These are phyloP conservation scores for Arthrinium puccinioides DNA, from an alignment of 2,329 filamentous ascomycete species.

Conservation along the genomic window DNA sequence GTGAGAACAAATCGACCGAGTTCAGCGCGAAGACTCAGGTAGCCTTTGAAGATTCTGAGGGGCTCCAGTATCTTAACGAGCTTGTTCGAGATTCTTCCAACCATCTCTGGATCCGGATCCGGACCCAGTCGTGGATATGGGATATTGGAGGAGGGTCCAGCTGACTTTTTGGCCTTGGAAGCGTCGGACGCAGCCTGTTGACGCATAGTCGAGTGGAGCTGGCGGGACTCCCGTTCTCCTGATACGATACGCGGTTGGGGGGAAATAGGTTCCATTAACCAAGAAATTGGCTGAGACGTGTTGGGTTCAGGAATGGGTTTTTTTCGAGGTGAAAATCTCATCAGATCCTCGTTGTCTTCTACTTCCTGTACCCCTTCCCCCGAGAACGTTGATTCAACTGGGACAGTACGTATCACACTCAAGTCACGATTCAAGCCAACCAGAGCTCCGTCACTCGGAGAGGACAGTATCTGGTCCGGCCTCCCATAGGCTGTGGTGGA, in stretches of 20 bases:
- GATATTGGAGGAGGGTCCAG: too few relatives aligned
- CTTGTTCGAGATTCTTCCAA: constrained; percentile 1
- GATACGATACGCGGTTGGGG: background rate
- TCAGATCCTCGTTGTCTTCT: too few relatives aligned
- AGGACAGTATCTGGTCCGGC: too few relatives aligned
- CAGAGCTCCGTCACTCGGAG: too few relatives aligned
- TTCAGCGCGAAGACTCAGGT: constrained; percentile 3
- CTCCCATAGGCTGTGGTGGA: too few relatives aligned
- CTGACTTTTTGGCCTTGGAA: background rate
- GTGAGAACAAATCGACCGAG: constrained; percentile 6
- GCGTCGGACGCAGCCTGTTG: background rate
- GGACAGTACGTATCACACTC: too few relatives aligned
- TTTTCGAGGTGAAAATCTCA: constrained; percentile 1
- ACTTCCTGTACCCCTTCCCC: too few relatives aligned
- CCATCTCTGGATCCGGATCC: background rate
- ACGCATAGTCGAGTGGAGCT: background rate
- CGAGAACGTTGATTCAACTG: too few relatives aligned
- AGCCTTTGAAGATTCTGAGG: constrained; percentile 4
- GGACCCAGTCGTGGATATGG: too few relatives aligned
- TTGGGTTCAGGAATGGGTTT: background rate
- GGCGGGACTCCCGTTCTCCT: background rate
- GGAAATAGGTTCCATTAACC: background rate
- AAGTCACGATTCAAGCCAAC: too few relatives aligned
- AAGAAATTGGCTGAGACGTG: background rate
- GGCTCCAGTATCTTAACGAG: constrained; percentile 4